Evolutionary conservation across 2,329 filamentous ascomycete species (phyloP), one percentile per base, ranked within the genome.

Genomic region (Lachnellula willkommii): DNA sequence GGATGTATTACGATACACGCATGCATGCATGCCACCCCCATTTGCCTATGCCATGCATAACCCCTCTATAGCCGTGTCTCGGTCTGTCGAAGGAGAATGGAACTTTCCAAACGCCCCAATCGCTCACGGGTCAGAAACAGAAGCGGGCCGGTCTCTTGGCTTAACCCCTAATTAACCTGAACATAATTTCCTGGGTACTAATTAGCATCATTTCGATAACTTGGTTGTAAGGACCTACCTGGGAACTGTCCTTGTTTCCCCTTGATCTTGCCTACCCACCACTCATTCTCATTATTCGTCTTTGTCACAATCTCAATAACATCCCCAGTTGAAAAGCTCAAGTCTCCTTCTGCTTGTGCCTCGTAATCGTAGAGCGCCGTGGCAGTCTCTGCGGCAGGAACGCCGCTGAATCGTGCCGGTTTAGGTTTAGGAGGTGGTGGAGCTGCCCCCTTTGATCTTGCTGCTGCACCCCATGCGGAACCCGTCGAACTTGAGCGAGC

Each of bases 331-430:
- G 81, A 81, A 75, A 99, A 99, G 66, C 89, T 95, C 60, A 99
- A 76, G 70, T 99, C 94, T 3, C 92, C 92, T 61, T 95, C 91
- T 1, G 93, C 92, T 70, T 97, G 92, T 5, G 94, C 94, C 60
- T 95, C 90, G 68, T 95, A 99, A 69, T 97, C 94, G 72, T 96
- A 99, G 59, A 99, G 74, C 7, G 94, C 94, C 2, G 91, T 96
- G 36, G 88, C 91, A 0, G 82, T 92, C 72, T 96, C 92, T 0
- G 81, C 80, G 0, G 78, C 75, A 0, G 87, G 83, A 15, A 75
- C 79, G 3, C 79, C 84, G 62, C 79, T 86, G 47, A 97, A 76
- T 53, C 84, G 79, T 47, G 81, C 85, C 2, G 92, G 91, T 76
- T 96, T 90, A n/a, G 89, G 79, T 68, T 84, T 94, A 1, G 82